Percentiles rank a stretch among this genome's conserved stretches.
Conservation (phyloP, 768 basidiomycete species). For the Hypholoma sublateritium region DNA sequence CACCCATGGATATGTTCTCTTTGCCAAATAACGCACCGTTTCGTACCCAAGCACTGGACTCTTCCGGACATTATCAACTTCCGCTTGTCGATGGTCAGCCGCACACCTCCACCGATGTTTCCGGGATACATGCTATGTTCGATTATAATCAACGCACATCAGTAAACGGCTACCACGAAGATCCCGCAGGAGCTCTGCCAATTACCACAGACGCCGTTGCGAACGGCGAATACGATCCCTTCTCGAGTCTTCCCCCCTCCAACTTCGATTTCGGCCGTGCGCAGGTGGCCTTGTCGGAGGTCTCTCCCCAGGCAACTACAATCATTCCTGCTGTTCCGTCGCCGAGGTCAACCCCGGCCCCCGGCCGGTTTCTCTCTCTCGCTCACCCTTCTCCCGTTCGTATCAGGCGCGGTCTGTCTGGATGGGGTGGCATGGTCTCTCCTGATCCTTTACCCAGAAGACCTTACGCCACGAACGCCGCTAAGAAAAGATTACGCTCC, state of each 20-base stretch:
- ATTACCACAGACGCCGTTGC: neutral
- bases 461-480: neutral
- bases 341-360: constrained; percentile 1
- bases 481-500: constrained; percentile 7
- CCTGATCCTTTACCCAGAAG: neutral
- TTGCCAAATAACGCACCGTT: neutral
- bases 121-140: neutral
- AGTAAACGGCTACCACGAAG: neutral
- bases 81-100: neutral
- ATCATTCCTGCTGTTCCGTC: constrained; percentile 3
- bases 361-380: constrained; percentile 8
- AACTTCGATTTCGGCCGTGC: neutral
- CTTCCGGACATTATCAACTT: neutral
- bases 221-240: constrained; percentile 3
- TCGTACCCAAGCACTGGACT: neutral
- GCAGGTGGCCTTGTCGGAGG: neutral
- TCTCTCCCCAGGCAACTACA: neutral
- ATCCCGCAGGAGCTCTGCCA: neutral
- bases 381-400: constrained; percentile 3
- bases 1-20: neutral
- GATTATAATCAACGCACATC: neutral
- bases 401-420: constrained; percentile 12
- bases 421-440: constrained; percentile 11
- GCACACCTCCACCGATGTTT: neutral
- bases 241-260: neutral